Evolutionary conservation across 805 yeast species (phyloP), one percentile per base, ranked within the genome.

Genomic region (Pichia sporocuriosa): DNA sequence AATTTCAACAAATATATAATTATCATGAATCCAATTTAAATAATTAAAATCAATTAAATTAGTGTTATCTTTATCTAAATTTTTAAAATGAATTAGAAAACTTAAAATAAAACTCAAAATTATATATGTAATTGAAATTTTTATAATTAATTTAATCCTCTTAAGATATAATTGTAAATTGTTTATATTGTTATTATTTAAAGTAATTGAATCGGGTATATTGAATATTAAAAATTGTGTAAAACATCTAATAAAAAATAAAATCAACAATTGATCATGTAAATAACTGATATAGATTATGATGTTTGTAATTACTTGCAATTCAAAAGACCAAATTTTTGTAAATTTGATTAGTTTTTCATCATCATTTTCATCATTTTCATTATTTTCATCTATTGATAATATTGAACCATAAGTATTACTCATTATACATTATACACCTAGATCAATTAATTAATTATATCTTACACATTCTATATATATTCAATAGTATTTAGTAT

Each of bases 1-100:
- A 20, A 60, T 39, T 37, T 57, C 52, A 35, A 60, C 48, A 36
- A 58, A 50, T 6, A 53, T 38, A 4, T 56, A 46, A 11, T 47
- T 12, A 26, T 26, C 45, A 39, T 53, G 48, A 3, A 34, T 37
- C 37, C 51, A 58, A 27, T 47, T 50, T 4, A 27, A 25, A n/a
- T 27, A 15, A 38, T 23, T 24, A 20, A 25, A 35, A 24, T 23
- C 29, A 19, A 35, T n/a, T 9, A 6, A 13, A 12, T 12, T 12
- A 26, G n/a, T 26, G 13, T 26, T n/a, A n/a, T n/a, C n/a, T n/a
- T 16, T 28, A 19, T 9, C 15, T 12, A 37, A 19, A 20, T 24
- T 20, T 25, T 4, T 32, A 13, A 25, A 15, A 21, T 39, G 42
- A 16, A 16, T 6, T 12, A 21, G 6, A 15, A 32, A 2, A 6